Base-by-base conservation (phyloP, 164 flowering plant genomes). In the Annona cherimola region DNA sequence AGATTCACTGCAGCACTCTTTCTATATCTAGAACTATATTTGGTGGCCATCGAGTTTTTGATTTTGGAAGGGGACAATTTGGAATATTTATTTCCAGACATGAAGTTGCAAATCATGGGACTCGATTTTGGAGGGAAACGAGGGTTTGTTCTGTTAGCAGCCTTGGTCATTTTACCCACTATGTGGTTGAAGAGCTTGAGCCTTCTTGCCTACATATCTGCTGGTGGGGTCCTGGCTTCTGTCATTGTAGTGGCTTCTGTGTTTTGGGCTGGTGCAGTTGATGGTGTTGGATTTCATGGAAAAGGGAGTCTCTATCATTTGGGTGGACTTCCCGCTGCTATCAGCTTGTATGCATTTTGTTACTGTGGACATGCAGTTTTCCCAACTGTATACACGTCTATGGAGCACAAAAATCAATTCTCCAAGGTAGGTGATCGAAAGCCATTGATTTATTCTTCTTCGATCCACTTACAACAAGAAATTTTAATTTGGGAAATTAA, bases 11-110 rank as follows among this genome's bases (percentile, higher is more conserved):
- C 83, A 2, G 79, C 89, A 1, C 43, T 82, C n/a, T 76, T 84
- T 72, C 84, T 88, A 88, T 74, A 84, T 60, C 57, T 80, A 0
- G 96, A 92, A 76, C 85, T 90, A 4, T 94, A 85, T 80, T 54
- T 92, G 8, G 89, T 90, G 3, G 90, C 86, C 0, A 84, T 84
- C 0, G 91, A 90, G 16, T 88, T 89, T 74, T 66, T 94, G 70
- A 92, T 94, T 35, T 70, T 92, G 12, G 97, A 87, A 84, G 97
- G 98, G 0, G 98, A 94, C 54, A 94, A 90, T 70, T 75, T 94
- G 42, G 74, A 81, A 9, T 85, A 87, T 2, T 62, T 94, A 6
- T 81, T 92, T 1, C 94, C 98, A 1, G 69, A 73, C 26, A 16
- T 79, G 67, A 69, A 54, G 4, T 68, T 78, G 0, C 54, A 74